Evolutionary conservation across 345 rosid species (phyloP).

Genomic region (Murraya paniculata): DNA sequence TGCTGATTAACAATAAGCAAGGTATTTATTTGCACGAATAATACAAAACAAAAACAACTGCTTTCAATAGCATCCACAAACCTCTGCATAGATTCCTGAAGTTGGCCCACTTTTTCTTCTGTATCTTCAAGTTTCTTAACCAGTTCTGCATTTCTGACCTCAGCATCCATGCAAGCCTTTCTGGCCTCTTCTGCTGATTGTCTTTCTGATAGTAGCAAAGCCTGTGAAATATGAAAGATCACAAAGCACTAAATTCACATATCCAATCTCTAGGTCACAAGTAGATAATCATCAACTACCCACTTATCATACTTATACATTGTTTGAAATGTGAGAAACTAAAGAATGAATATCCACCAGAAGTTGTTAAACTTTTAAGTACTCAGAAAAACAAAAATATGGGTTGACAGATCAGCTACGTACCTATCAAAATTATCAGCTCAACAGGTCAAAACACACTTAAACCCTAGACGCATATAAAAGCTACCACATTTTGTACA

Average conservation of each 20-base stretch:
- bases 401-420: background rate
- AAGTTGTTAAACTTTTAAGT: background rate
- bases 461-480: background rate
- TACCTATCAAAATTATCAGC: background rate
- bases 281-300: background rate
- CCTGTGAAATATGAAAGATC: slow-evolving; percentile 38
- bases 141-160: slow-evolving; percentile 68
- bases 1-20: background rate
- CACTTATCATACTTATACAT: background rate
- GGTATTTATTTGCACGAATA: background rate
- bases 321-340: background rate
- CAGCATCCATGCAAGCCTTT: slow-evolving; percentile 56
- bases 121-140: slow-evolving; percentile 75
- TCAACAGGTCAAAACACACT: background rate
- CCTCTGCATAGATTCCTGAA: slow-evolving; percentile 97
- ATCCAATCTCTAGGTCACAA: background rate
- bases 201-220: slow-evolving; percentile 64
- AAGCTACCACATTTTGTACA: background rate
- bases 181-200: slow-evolving; percentile 58
- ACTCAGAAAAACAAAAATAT: background rate
- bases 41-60: background rate
- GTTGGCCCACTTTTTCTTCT: slow-evolving; percentile 74
- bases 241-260: slow-evolving; percentile 12
- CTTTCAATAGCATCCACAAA: slow-evolving; percentile 33
- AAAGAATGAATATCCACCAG: background rate